Percentiles rank a stretch among this genome's conserved stretches.
Evolutionary conservation across 345 rosid species (phyloP).

Genomic region (Gossypium anomalum): DNA sequence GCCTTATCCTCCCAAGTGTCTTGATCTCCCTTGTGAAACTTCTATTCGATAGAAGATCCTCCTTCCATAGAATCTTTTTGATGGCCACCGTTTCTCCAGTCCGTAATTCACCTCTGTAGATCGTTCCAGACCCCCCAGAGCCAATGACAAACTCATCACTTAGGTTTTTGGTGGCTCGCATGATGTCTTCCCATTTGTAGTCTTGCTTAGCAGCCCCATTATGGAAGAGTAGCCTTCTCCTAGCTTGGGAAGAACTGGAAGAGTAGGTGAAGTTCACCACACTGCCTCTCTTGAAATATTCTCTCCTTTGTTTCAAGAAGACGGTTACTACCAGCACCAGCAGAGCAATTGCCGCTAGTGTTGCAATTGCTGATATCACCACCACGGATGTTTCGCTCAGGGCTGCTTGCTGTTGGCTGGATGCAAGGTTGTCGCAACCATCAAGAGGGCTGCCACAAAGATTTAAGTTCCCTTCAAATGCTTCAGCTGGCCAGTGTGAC

Average conservation of each 20-base stretch:
- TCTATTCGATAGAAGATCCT: conserved; percentile 64
- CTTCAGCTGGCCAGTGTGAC: conserved; percentile 73
- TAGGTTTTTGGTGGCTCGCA: conserved; percentile 73
- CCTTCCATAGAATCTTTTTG: conserved; percentile 71
- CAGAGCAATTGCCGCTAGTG: conserved; percentile 59
- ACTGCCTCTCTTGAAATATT: conserved; percentile 33
- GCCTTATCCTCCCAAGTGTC: conserved; percentile 76
- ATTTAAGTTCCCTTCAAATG: conserved; percentile 57
- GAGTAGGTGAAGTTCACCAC: conserved; percentile 51
- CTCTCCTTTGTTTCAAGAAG: conserved; percentile 48
- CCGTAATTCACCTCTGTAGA: conserved; percentile 68
- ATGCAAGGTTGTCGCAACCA: conserved; percentile 28
- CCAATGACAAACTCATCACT: conserved; percentile 83
- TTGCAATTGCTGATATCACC: conserved; percentile 55
- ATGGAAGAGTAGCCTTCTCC: conserved; percentile 55
- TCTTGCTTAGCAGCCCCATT: conserved; percentile 56
- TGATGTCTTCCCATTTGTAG: conserved; percentile 73
- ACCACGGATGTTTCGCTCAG: conserved; percentile 49
- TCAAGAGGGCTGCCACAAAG: conserved; percentile 81
- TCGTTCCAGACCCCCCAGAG: conserved; percentile 87
- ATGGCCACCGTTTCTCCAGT: conserved; percentile 74
- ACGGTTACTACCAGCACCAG: conserved; percentile 46
- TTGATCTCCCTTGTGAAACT: conserved; percentile 83
- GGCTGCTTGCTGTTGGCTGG: conserved; percentile 30
- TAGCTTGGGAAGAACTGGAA: conserved; percentile 63